Base-by-base conservation (phyloP, 1,284 basidiomycete genomes). In the Rhodotorula sp. region DNA sequence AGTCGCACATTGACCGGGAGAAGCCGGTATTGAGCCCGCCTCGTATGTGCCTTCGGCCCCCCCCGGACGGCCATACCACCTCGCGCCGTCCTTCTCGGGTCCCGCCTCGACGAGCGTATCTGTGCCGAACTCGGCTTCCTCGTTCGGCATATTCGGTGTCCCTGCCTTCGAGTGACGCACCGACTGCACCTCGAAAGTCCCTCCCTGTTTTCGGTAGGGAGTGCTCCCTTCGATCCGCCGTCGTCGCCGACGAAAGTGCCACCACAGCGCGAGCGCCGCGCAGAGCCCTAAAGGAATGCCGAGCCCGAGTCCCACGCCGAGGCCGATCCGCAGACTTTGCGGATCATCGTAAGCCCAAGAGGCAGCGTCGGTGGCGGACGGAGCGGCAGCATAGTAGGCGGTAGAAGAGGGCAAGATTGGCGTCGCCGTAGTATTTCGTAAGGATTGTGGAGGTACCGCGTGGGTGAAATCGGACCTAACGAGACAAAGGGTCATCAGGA, bases 281-380 rank as follows among this genome's bases (percentile, higher is more conserved):
- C 56, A 20, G 20, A 67, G 12, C 4, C 26, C 33, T 37, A 51
- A 24, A 26, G 48, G 24, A 8, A 45, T 46, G 26, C 60, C 66
- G 46, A 67, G 54, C 30, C 64, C 66, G 48, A 49, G 60, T 24
- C 64, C 66, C 26, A 49, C 45, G 12, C 59, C 65, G 37, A 62
- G 66, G 1, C 45, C 65, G 30, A 66, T 24, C 4, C 59, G 44
- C 20, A 62, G 55, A 20, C 29, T 58, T 46, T 51, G 62, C 37
- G 48, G 20, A 3, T 26, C 33, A n/a, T 30, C 17, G 3, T 24
- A 6, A 7, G 58, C 46, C 10, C 44, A 29, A 4, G 22, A 14
- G 14, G 44, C 26, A 3, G n/a, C 53, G 14, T 26, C n/a, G 12
- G 53, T 61, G 15, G 60, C 15, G 1, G 54, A 46, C 2, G 60